Evolutionary conservation across 2,329 filamentous ascomycete species (phyloP).

Genomic region (Curvularia verruculosa): DNA sequence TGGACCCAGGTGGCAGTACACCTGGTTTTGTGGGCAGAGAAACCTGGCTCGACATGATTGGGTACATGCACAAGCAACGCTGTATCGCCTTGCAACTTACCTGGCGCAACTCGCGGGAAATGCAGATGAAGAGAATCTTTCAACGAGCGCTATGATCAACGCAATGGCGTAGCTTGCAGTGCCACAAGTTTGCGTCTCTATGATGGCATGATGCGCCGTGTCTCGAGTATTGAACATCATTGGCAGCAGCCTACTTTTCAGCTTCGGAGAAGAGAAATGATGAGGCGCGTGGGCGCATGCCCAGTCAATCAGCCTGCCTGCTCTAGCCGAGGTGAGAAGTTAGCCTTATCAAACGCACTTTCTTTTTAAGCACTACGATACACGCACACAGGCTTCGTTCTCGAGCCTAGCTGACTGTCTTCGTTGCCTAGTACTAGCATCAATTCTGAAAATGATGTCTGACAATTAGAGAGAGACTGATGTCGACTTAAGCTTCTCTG

Average conservation of each 20-base stretch:
- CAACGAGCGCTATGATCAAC: not conserved
- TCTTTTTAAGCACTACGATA: not conserved
- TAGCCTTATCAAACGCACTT: not conserved
- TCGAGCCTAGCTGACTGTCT: not conserved
- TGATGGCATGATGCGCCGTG: not conserved
- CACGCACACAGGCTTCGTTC: too few species aligned
- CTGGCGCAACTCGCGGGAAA: not conserved
- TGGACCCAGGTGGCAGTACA: not conserved
- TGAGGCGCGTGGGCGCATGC: not conserved
- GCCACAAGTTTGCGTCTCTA: not conserved
- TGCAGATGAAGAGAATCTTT: not conserved
- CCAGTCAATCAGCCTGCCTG: not conserved
- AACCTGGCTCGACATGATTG: not conserved
- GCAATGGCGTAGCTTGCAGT: not conserved
- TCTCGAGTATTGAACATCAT: not conserved
- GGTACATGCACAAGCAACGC: not conserved
- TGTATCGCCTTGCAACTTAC: not conserved
- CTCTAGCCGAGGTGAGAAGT: not conserved
- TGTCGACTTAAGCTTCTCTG: conserved; percentile 1
- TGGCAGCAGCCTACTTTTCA: not conserved
- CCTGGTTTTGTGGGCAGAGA: not conserved
- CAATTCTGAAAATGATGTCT: not conserved
- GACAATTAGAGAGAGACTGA: not conserved
- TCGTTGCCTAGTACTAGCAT: not conserved
- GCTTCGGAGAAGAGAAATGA: not conserved